Evolutionary conservation across 176 grass and related monocot genomes (phyloP), one percentile per base, ranked within the genome.

Genomic region (Saccharum officinarum): DNA sequence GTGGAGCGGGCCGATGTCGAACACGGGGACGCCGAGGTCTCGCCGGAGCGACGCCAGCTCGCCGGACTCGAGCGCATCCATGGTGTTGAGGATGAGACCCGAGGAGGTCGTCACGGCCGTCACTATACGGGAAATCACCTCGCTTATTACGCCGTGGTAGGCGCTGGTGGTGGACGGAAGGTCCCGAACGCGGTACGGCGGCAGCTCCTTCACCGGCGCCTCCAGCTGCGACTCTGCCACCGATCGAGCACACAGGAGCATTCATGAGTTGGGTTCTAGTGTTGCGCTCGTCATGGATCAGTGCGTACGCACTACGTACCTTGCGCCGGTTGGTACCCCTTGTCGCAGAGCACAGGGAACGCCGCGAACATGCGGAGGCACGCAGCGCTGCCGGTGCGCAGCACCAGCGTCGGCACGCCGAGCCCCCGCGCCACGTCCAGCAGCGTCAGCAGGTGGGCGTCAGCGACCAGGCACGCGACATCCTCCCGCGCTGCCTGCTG

Each of bases 1-100:
- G 77, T 89, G 87, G 15, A 89, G 87, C 7, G 87, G 82, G 30
- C 87, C 82, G 36, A 80, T 4, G 54, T 36, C 49, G 67, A 86
- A 86, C 5, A 86, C 40, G 0, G 67, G 76, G 1, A 67, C 59
- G 23, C 40, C 18, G 25, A 87, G 31, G 42, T 82, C 78, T 0
- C 10, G 70, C 78, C 78, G 60, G 31, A 26, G 61, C 7, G 23
- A 4, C 12, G 57, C 33, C 6, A 87, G 59, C 41, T 87, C 78
- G n/a, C 0, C 15, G 31, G 8, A 0, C 60, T 87, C 78, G 9
- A 87, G 69, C 31, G 78, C 60, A 78, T 67, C 60, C 37, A 87
- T 44, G 8, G 75, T 85, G 83, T 78, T 61, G 17, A 85, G 49
- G 63, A 89, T 54, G 47, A 90, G 23, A 0, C 83, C 88, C 3